Evolutionary conservation across 768 basidiomycete genomes (phyloP), one percentile per base, ranked within the genome.

Genomic region (Trametes meyenii): DNA sequence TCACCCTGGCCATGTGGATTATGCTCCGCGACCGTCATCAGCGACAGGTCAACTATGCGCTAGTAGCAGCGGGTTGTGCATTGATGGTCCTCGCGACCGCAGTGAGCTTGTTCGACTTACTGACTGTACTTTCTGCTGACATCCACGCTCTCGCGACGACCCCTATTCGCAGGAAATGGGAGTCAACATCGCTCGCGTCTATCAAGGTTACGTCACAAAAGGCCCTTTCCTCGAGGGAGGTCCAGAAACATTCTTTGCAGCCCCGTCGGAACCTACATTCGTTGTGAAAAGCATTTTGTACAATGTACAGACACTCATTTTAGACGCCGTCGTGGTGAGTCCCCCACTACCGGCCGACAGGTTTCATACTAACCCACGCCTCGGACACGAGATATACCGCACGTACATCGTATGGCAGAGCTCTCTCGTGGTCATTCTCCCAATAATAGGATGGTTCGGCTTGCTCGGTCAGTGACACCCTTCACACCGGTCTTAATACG

Each of bases 391-490:
- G 64, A 65, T 65, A 4, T 65, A 65, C 48, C 64, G 64, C 17
- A 61, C 64, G 11, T 76, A 75, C 35, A 67, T 69, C 17, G 73
- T 72, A 23, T 77, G 75, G 75, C 73, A 71, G 24, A 70, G 67
- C 6, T 55, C 66, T 8, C 60, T 50, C 2, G 23, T 72, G 16
- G 68, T 77, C 55, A 19, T 73, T 3, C 2, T 76, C 0, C 76
- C 76, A 1, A 21, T 14, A 11, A 24, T 76, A 5, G 60, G 73
- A 38, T 77, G 74, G 74, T 67, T 63, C 50, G 63, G 49, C n/a
- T 64, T 71, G 11, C 63, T 49, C 6, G 58, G 76, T n/a, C 21
- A 19, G 35, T 49, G 21, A 6, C 14, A 53, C 5, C 21, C 0
- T 50, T 59, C 16, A 16, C 55, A 39, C 16, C 60, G n/a, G 5